These are phyloP conservation scores for Lactarius sanguifluus DNA, from an alignment of 768 basidiomycete genomes.

Conservation along the genomic window DNA sequence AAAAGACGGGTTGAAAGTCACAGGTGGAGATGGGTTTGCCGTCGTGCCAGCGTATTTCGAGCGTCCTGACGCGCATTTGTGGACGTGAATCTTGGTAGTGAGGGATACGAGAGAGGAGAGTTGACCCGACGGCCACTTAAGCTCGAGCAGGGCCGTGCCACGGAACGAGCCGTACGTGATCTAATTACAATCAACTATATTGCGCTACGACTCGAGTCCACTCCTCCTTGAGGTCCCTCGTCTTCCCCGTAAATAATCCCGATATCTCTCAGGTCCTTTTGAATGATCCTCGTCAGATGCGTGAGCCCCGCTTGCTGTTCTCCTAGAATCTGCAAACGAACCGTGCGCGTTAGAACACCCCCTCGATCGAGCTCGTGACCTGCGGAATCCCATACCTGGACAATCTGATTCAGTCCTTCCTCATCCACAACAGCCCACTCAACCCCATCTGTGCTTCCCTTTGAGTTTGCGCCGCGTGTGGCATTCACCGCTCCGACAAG, in stretches of 20 bases:
- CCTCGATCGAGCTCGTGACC: conserved; percentile 11
- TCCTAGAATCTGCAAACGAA: conserved; percentile 54
- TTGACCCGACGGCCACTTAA: conserved; percentile 3
- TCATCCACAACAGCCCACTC: conserved; percentile 89
- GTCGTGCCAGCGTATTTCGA: conserved; percentile 97
- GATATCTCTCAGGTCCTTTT: conserved; percentile 52
- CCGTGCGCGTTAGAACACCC: background rate
- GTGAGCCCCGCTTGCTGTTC: conserved; percentile 81
- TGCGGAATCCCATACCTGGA: conserved; percentile 51
- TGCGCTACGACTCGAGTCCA: conserved; percentile 9
- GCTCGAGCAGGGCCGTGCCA: conserved; percentile 1
- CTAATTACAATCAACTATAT: conserved; percentile 5
- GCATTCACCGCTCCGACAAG: conserved; percentile 70
- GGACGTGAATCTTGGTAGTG: conserved; percentile 22
- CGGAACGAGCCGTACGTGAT: conserved; percentile 8
- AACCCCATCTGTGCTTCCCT: conserved; percentile 44
- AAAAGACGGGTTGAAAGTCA: conserved; percentile 88
- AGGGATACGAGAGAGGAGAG: conserved; percentile 3
- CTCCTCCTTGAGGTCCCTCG: conserved; percentile 10
- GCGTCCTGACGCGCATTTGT: conserved; percentile 79
- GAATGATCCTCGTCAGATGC: conserved; percentile 73
- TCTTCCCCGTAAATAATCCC: conserved; percentile 30
- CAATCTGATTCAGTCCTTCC: conserved; percentile 74
- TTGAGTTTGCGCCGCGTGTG: conserved; percentile 51
- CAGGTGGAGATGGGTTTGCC: conserved; percentile 93